Conservation (phyloP, 2,329 filamentous ascomycete species). For the Talaromyces sp. region DNA sequence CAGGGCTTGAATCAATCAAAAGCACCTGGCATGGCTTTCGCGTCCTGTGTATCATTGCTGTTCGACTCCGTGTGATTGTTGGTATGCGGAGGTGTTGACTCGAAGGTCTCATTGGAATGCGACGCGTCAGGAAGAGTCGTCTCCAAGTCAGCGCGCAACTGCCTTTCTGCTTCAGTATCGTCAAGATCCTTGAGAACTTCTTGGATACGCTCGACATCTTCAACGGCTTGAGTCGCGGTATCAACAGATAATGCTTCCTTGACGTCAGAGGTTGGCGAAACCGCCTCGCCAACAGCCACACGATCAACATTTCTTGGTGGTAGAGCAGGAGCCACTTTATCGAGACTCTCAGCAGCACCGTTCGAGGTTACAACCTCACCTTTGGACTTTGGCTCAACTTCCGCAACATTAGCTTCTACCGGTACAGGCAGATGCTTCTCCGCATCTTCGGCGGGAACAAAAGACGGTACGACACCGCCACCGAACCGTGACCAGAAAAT, state of each 20-base stretch:
- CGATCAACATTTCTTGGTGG: constrained; percentile 12
- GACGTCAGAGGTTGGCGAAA: constrained; percentile 22
- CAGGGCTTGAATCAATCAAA: constrained; percentile 1
- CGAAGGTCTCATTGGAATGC: constrained; percentile 13
- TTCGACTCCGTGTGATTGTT: background rate
- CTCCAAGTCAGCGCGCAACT: constrained; percentile 9
- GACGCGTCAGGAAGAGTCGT: constrained; percentile 7
- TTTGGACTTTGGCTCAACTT: constrained; percentile 2
- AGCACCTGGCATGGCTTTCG: constrained; percentile 14
- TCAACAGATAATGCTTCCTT: constrained; percentile 21
- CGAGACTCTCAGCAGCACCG: background rate
- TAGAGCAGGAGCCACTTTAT: constrained; percentile 9
- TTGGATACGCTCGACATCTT: constrained; percentile 5
- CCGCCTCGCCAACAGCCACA: too few species aligned
- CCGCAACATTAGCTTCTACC: background rate
- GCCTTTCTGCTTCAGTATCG: background rate
- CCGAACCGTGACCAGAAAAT: constrained; percentile 97
- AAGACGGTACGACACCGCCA: constrained; percentile 77
- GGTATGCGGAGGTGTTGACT: constrained; percentile 4
- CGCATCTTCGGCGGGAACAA: constrained; percentile 29
- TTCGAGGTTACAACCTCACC: background rate
- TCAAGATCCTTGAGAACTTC: background rate
- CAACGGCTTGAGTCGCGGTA: constrained; percentile 19
- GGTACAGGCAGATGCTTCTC: constrained; percentile 23
- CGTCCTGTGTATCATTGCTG: background rate